Evolutionary conservation across 306 rosid genomes (phyloP).

Genomic region (Oxytropis ochrocephala): DNA sequence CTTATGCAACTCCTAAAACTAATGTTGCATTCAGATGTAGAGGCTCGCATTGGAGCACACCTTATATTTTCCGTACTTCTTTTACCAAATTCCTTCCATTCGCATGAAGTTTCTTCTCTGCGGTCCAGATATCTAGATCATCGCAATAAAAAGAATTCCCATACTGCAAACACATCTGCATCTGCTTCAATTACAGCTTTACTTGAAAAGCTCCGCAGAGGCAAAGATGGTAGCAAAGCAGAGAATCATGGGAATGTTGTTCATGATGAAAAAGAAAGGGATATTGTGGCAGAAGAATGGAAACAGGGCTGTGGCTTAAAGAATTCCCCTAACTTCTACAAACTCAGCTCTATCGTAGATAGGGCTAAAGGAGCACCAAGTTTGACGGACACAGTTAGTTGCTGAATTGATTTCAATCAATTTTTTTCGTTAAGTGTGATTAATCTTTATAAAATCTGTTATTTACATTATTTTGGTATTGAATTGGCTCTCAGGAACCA

Average conservation of each 20-base stretch:
- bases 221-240: conserved; percentile 43
- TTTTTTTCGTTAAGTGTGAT: background rate
- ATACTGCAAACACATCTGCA: conserved; percentile 63
- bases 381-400: conserved; percentile 53
- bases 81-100: conserved; percentile 56
- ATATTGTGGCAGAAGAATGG: conserved; percentile 47
- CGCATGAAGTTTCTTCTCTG: conserved; percentile 44
- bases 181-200: conserved; percentile 85
- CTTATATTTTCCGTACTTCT: conserved; percentile 81
- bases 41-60: conserved; percentile 89
- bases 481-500: conserved; percentile 61
- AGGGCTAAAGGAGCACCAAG: conserved; percentile 48
- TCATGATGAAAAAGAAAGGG: conserved; percentile 51
- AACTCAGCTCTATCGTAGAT: conserved; percentile 62
- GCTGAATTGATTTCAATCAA: background rate
- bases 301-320: conserved; percentile 56
- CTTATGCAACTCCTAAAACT: conserved; percentile 81
- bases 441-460: background rate
- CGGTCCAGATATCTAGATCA: conserved; percentile 55
- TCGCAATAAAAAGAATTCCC: conserved; percentile 50
- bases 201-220: conserved; percentile 87
- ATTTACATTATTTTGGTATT: conserved; percentile 14
- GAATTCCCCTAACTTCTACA: conserved; percentile 64
- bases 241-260: conserved; percentile 35
- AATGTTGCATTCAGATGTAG: conserved; percentile 79